Evolutionary conservation across 2,329 filamentous ascomycete species (phyloP), one percentile per base, ranked within the genome.

Genomic region (Trichoderma sp.): DNA sequence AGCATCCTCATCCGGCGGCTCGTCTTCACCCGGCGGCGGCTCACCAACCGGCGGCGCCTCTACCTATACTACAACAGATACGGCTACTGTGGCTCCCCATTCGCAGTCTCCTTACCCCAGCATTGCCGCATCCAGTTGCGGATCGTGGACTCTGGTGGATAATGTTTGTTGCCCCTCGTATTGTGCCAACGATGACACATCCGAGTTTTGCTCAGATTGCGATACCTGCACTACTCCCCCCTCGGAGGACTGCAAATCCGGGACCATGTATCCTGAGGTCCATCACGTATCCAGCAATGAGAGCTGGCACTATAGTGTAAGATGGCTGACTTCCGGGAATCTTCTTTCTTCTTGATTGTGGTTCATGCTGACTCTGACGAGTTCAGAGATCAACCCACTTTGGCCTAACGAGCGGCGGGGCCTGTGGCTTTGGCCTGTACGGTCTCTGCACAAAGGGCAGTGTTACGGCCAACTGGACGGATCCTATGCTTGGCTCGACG

Each of bases 91-190:
- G 52, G 34, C 59, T 24, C 39, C 41, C 10, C 59, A 62, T 28
- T 52, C 59, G 17, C 59, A 62, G 9, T 62, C 59, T 12, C 59
- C 59, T n/a, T 62, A 62, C 14, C 59, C 59, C 12, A 62, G 48
- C 24, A 34, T 45, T 45, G 59, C 47, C 44, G 59, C 59, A 5
- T 62, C 59, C 12, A 62, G 59, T 26, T 62, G 59, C 39, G 59
- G 59, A 3, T 19, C 59, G 17, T 62, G 59, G 59, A 62, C 47
- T 17, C 7, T 62, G 3, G 59, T 62, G 34, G 59, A 62, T 45
- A 62, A 62, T 39, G 59, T 62, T 28, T 62, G 59, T 7, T 62
- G 59, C 15, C 59, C 59, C 45, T 62, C 59, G 12, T 62, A 62
- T 19, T 62, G 59, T 50, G 34, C 59, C 26, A 62, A 21, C 7